Conservation (phyloP, 768 basidiomycete species). For the Kondoa subrosea region DNA sequence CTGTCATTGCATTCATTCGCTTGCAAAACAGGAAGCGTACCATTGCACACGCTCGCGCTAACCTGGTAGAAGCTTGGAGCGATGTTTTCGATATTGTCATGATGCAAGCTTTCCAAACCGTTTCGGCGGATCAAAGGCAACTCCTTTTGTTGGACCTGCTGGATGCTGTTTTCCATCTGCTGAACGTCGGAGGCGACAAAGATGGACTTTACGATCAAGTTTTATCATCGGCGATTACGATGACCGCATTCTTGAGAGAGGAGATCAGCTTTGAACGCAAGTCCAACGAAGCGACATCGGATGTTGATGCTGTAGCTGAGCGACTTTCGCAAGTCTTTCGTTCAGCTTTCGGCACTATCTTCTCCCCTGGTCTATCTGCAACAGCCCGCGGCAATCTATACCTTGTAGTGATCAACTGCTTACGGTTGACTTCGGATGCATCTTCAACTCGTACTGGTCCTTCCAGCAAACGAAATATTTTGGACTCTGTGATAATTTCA, state of each 20-base stretch:
- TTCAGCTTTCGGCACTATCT: constrained; percentile 45
- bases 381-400: constrained; percentile 89
- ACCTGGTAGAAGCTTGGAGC: constrained; percentile 69
- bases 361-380: constrained; percentile 61
- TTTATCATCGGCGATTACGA: constrained; percentile 61
- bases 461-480: constrained; percentile 29
- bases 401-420: constrained; percentile 71
- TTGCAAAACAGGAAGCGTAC: constrained; percentile 76
- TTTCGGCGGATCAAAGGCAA: constrained; percentile 67
- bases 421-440: constrained; percentile 40
- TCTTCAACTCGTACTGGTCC: constrained; percentile 32
- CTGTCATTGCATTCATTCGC: constrained; percentile 65
- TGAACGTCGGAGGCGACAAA: constrained; percentile 49
- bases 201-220: constrained; percentile 64
- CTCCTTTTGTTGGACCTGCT: constrained; percentile 79
- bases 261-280: constrained; percentile 20
- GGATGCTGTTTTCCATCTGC: constrained; percentile 54
- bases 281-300: constrained; percentile 37
- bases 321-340: constrained; percentile 51
- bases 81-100: constrained; percentile 66
- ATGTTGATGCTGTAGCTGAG: constrained; percentile 53
- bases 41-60: constrained; percentile 51
- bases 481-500: constrained; percentile 49
- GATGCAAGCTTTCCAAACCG: constrained; percentile 64
- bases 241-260: constrained; percentile 75